phyloP scores from a whole-genome alignment of 192 early-diverging fungal genomes.

The Coemansia sp. region DNA sequence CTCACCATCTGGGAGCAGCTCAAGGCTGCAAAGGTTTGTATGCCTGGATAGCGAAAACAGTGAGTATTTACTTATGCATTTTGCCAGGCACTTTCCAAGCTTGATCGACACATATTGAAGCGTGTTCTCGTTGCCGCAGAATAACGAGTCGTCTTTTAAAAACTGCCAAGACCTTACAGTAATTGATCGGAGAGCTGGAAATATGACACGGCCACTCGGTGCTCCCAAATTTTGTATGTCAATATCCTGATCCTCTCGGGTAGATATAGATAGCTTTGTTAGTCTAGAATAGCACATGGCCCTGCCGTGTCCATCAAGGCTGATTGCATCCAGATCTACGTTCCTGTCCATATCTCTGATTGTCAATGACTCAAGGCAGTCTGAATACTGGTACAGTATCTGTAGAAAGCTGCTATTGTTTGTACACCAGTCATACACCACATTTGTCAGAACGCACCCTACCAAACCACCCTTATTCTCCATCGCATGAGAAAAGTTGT shows the following conservation, averaged over 20 bases:
- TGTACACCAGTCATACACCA: not conserved
- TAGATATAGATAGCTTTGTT: not conserved
- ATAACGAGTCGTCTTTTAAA: too few relatives aligned
- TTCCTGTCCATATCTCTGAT: not conserved
- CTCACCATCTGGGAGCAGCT: too few relatives aligned
- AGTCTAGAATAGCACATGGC: not conserved
- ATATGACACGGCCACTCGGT: not conserved
- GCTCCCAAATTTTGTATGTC: not conserved
- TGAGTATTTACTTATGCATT: too few relatives aligned
- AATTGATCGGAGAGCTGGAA: not conserved
- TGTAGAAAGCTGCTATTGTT: not conserved
- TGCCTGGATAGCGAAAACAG: too few relatives aligned
- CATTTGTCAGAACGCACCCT: not conserved
- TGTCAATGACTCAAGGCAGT: not conserved
- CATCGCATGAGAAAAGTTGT: not conserved
- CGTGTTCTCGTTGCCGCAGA: too few relatives aligned
- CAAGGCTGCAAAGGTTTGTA: too few relatives aligned
- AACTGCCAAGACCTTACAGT: too few relatives aligned
- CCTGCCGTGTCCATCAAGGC: not conserved
- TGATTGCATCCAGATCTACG: not conserved
- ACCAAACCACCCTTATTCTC: not conserved
- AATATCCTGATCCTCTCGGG: not conserved
- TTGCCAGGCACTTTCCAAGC: too few relatives aligned
- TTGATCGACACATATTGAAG: too few relatives aligned
- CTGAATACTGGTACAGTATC: not conserved